These are phyloP conservation scores for Aspergillus nanangensis DNA, from an alignment of 495 filamentous ascomycete species.

Conservation along the genomic window DNA sequence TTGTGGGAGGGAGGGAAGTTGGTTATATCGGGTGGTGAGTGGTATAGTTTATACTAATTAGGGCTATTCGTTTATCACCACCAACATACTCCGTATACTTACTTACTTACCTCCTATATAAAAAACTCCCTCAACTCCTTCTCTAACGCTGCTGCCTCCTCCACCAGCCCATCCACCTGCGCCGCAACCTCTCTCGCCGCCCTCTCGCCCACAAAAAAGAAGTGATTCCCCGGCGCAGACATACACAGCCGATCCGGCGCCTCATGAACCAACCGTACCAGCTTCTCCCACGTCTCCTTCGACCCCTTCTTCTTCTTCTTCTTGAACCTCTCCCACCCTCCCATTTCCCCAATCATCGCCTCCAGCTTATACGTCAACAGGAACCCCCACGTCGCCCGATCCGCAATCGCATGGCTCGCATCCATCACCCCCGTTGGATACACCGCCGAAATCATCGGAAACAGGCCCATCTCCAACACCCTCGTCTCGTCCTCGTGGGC, in stretches of 20 bases:
- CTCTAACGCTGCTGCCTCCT: slow-evolving; percentile 1
- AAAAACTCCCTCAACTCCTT: too few relatives aligned
- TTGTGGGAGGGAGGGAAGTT: too few relatives aligned
- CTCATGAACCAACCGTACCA: slow-evolving; percentile 14
- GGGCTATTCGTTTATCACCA: too few relatives aligned
- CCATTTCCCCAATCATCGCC: slow-evolving; percentile 6
- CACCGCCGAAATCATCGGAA: slow-evolving; percentile 13
- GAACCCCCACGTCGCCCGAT: slow-evolving; percentile 15
- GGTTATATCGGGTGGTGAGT: too few relatives aligned
- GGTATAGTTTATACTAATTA: too few relatives aligned
- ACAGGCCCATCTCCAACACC: slow-evolving; percentile 13
- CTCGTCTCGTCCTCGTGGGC: slow-evolving; percentile 17
- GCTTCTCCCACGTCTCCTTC: slow-evolving; percentile 14
- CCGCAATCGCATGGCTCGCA: slow-evolving; percentile 14
- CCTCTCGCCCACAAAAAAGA: slow-evolving; percentile 21
- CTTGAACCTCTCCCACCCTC: slow-evolving; percentile 4
- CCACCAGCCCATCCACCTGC: slow-evolving; percentile 5
- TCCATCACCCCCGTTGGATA: slow-evolving; percentile 10
- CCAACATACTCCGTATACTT: too few relatives aligned
- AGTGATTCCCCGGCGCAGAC: slow-evolving; percentile 17
- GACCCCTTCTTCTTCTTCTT: slow-evolving; percentile 3
- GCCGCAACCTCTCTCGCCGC: slow-evolving; percentile 14
- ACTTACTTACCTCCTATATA: too few relatives aligned
- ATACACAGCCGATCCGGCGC: slow-evolving; percentile 13
- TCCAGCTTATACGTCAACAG: slow-evolving; percentile 16